These are phyloP conservation scores for Cladophialophora immunda DNA, from an alignment of 2,329 filamentous ascomycete genomes.

Conservation along the genomic window DNA sequence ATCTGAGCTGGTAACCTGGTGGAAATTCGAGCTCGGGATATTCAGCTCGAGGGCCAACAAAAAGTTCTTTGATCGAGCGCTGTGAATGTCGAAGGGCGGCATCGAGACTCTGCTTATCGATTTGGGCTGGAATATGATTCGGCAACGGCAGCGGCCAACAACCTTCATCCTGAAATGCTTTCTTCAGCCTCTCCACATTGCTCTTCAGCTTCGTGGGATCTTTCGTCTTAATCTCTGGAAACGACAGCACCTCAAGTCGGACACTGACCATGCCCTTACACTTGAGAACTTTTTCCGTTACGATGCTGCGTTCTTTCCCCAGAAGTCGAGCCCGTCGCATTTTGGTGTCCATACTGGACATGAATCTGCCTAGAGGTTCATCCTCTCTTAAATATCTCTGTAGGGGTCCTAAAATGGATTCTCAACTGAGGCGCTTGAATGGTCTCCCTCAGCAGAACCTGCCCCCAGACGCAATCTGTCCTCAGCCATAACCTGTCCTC, in stretches of 20 bases:
- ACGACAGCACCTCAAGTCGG: neutral
- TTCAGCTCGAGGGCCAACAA: slow-evolving; percentile 15
- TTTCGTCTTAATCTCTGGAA: neutral
- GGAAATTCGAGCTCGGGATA: slow-evolving; percentile 39
- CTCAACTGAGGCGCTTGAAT: neutral
- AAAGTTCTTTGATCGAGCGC: slow-evolving; percentile 26
- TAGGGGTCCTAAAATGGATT: neutral
- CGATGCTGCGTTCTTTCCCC: neutral
- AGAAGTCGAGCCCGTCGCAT: neutral
- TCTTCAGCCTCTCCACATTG: neutral
- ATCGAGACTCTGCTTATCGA: slow-evolving; percentile 43
- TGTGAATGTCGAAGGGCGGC: slow-evolving; percentile 31
- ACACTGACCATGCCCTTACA: neutral
- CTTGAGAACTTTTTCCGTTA: neutral
- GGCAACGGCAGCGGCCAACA: slow-evolving; percentile 38
- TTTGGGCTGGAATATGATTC: slow-evolving; percentile 46
- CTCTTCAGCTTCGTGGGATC: neutral
- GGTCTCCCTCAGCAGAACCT: neutral
- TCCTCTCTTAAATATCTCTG: neutral
- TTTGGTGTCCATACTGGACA: neutral
- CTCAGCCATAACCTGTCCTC: neutral
- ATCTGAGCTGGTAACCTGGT: slow-evolving; percentile 36
- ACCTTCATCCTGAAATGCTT: slow-evolving; percentile 6
- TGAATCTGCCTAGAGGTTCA: neutral
- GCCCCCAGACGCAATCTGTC: neutral